Evolutionary conservation across 2,329 filamentous ascomycete genomes (phyloP).

Genomic region (Cladobotryum mycophilum): DNA sequence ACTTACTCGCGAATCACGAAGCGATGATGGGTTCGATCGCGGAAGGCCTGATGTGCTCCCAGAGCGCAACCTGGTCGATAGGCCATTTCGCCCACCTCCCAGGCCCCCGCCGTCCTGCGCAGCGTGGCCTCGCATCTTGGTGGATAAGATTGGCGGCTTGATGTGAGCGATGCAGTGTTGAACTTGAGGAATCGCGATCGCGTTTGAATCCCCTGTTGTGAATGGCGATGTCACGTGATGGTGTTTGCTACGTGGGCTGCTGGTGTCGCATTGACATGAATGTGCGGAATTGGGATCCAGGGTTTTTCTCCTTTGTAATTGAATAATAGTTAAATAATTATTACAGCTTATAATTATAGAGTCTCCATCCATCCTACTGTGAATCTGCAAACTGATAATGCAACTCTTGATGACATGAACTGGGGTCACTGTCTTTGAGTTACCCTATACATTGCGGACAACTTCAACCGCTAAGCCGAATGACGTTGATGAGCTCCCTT

Average conservation of each 20-base stretch:
- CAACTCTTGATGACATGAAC: too few relatives aligned
- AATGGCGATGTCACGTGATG: not conserved
- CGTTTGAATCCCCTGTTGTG: not conserved
- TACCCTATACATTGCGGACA: not conserved
- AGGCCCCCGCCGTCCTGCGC: conserved; percentile 27
- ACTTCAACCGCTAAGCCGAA: not conserved
- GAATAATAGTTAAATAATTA: too few relatives aligned
- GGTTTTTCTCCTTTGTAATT: too few relatives aligned
- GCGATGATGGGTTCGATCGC: conserved; percentile 27
- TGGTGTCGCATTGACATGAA: too few relatives aligned
- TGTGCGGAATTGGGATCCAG: too few relatives aligned
- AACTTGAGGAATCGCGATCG: not conserved
- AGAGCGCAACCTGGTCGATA: conserved; percentile 27
- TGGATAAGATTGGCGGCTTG: not conserved
- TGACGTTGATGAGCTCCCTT: not conserved
- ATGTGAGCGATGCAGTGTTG: not conserved
- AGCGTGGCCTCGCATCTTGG: conserved; percentile 29
- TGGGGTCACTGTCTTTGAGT: too few relatives aligned
- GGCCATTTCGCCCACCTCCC: conserved; percentile 23
- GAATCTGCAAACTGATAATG: too few relatives aligned
- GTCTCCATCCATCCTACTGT: too few relatives aligned
- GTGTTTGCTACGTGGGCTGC: not conserved
- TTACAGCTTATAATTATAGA: too few relatives aligned
- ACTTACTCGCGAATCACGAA: conserved; percentile 35
- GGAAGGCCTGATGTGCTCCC: conserved; percentile 31